Evolutionary conservation across 805 yeast species (phyloP), one percentile per base, ranked within the genome.

Genomic region (Saccharomycopsis sp.): DNA sequence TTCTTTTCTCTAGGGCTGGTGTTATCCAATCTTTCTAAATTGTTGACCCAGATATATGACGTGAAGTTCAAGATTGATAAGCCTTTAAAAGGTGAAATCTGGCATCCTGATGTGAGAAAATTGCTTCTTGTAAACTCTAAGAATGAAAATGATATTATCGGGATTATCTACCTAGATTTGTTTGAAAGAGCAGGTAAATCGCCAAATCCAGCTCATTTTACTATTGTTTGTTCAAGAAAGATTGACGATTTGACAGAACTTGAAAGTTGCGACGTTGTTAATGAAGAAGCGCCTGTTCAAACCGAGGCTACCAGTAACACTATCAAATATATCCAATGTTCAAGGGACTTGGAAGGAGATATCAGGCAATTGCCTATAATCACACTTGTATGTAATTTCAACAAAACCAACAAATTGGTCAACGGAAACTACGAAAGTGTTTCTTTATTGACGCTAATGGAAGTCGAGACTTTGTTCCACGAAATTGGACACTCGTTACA

Each of bases 401-500:
- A 75, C 1, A 75, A 73, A 41, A 67, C 72, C 17, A 69, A 72
- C 1, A 77, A 72, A 34, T 65, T 68, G n/a, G 63, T 65, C 3
- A 66, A 67, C 3, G 66, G 66, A 0, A 58, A 60, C n/a, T 49
- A 62, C 15, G 66, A 70, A 9, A 70, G 72, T 8, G 79, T 82
- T 22, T 84, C 92, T 34, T 73, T 88, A 19, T 72, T 93, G 47
- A 76, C 85, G 12, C 76, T 89, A 58, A 81, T 78, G 58, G 98
- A 94, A 66, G 91, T 93, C 20, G 97, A 93, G 66, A 94, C 99
- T 0, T 74, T 94, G 19, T 94, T 94, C 74, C 99, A 94, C 72
- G 99, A 94, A 72, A 91, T 94, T 97, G 99, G 99, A 0, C 99
- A 94, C 71, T 98, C 98, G 0, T 87, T 94, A 82, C 99, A 94